phyloP scores from a whole-genome alignment of 208 protist species.

The Leishmania arabica region DNA sequence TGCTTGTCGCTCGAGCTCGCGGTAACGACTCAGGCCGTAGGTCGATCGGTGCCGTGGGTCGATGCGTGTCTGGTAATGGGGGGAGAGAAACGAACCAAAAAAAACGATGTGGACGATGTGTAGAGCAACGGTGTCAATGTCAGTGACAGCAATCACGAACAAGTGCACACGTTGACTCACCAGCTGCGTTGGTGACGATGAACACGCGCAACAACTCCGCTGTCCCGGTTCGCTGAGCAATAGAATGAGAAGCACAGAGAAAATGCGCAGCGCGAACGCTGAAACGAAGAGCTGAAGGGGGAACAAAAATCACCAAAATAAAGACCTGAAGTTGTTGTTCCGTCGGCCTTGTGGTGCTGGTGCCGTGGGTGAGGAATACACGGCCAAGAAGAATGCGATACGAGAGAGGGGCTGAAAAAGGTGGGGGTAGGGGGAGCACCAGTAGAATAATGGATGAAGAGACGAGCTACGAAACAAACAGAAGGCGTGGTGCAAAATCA shows the following conservation, averaged over 20 bases:
- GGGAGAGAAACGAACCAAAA: neutral
- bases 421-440: neutral
- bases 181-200: neutral
- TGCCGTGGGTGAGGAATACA: neutral
- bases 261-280: neutral
- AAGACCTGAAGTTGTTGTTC: neutral
- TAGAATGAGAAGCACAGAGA: neutral
- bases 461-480: neutral
- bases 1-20: neutral
- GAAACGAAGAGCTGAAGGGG: neutral
- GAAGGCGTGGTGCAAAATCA: neutral
- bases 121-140: neutral
- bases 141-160: conserved; percentile 9
- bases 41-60: neutral
- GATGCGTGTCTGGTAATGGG: neutral
- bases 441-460: conserved; percentile 3
- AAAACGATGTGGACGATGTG: neutral
- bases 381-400: neutral
- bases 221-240: neutral
- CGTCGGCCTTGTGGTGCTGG: neutral
- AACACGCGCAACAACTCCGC: neutral
- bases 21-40: neutral
- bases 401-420: no score
- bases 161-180: neutral
- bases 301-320: neutral